A percentile compares a stretch with the other conserved stretches of the same genome.
phyloP scores from a whole-genome alignment of 1,139 yeast genomes.

The Geotrichum candidum region DNA sequence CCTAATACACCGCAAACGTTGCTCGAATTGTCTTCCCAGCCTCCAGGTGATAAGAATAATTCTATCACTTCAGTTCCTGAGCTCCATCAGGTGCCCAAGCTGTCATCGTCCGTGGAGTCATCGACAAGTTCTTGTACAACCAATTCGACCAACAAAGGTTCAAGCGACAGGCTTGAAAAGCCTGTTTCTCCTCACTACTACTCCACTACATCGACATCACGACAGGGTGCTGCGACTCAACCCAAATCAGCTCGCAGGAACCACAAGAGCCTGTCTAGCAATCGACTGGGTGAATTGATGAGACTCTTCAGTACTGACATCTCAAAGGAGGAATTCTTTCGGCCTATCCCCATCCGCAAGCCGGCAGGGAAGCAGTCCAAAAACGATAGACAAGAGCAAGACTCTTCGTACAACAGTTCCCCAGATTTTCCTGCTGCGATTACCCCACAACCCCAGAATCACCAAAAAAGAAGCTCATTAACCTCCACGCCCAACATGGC shows the following conservation, averaged over 20 bases:
- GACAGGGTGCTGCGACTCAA: neutral
- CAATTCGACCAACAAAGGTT: slow-evolving; percentile 8
- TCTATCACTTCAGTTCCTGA: slow-evolving; percentile 11
- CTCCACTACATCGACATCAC: neutral
- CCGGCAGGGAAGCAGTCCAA: neutral
- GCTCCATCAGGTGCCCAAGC: slow-evolving; percentile 18
- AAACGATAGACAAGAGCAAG: neutral
- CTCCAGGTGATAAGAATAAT: neutral
- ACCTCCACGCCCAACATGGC: slow-evolving; percentile 1
- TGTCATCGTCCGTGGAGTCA: slow-evolving; percentile 20
- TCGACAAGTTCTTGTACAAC: slow-evolving; percentile 16
- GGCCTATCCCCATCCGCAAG: neutral
- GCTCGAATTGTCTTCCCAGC: neutral
- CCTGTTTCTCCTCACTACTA: neutral
- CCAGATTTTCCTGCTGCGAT: slow-evolving; percentile 1
- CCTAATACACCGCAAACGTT: neutral
- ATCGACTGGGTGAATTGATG: slow-evolving; percentile 5
- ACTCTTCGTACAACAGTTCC: neutral
- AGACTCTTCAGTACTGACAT: slow-evolving; percentile 8
- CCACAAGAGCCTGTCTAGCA: slow-evolving; percentile 1
- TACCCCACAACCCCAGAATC: neutral
- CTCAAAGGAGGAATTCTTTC: neutral
- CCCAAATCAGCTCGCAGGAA: neutral
- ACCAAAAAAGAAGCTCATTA: neutral
- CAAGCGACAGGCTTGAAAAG: slow-evolving; percentile 9